Percentiles rank a stretch among this genome's conserved stretches.
These are phyloP conservation scores for Kalmusia sp. DNA, from an alignment of 2,329 filamentous ascomycete species.

Conservation along the genomic window DNA sequence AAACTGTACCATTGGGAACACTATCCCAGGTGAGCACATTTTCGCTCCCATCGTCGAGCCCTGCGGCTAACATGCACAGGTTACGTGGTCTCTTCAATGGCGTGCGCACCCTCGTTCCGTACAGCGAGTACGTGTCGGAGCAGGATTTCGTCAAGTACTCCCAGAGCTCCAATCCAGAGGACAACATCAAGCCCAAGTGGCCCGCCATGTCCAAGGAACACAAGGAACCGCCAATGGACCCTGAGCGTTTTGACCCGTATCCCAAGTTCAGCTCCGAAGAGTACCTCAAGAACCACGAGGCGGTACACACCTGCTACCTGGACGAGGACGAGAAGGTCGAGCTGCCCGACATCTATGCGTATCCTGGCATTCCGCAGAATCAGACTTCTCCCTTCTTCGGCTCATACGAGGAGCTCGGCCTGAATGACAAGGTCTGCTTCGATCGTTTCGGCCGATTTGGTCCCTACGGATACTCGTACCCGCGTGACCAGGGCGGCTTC, in stretches of 20 bases:
- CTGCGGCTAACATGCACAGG: constrained; percentile 34
- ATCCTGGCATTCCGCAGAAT: constrained; percentile 61
- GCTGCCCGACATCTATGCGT: constrained; percentile 70
- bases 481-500: constrained; percentile 54
- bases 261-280: constrained; percentile 50
- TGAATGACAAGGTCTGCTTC: constrained; percentile 58
- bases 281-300: constrained; percentile 58
- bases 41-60: not conserved
- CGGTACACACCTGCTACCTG: constrained; percentile 68
- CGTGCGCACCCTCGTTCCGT: constrained; percentile 54
- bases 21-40: constrained; percentile 48
- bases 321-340: constrained; percentile 64
- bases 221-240: constrained; percentile 47
- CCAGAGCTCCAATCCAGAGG: constrained; percentile 45
- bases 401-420: constrained; percentile 55
- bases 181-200: constrained; percentile 47
- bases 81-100: constrained; percentile 58
- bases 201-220: constrained; percentile 42
- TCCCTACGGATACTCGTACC: constrained; percentile 59
- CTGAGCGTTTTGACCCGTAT: constrained; percentile 55
- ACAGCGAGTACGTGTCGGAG: constrained; percentile 51
- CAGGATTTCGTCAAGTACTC: constrained; percentile 52
- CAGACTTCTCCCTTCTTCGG: constrained; percentile 57
- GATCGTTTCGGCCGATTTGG: constrained; percentile 59
- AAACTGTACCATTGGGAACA: constrained; percentile 54